Evolutionary conservation across 2,329 filamentous ascomycete species (phyloP), one percentile per base, ranked within the genome.

Genomic region (Scortechinia acanthostroma): DNA sequence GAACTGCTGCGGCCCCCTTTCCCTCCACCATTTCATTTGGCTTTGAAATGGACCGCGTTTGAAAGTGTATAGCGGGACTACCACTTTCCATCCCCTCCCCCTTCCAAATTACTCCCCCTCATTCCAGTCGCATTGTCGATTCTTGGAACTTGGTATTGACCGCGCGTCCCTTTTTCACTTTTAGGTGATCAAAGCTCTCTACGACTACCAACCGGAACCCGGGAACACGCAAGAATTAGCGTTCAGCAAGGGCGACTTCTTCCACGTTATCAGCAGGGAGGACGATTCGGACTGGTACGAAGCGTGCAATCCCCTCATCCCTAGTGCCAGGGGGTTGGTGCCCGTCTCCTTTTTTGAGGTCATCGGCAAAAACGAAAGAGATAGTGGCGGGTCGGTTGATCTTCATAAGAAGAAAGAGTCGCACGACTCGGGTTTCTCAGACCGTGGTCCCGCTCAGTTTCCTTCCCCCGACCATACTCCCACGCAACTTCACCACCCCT

Each of bases 211-310:
- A 58, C 87, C 90, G 48, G 77, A 85, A 57, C 80, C 81, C 48
- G 68, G 69, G 45, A 40, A 10, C 20, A 10, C 35, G 6, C 85
- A 91, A 61, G 84, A 95, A 69, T 74, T 98, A 56, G 85, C 86
- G 61, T 98, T 98, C 67, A 89, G 84, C 52, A 87, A 89, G 61
- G 93, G 93, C 58, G 93, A 98, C 64, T 98, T 97, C 65, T 93
- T 98, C 63, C 91, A 97, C 70, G 93, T 98, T 52, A 91, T 97
- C 63, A 89, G 88, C 57, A 86, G 91, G 63, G 93, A 97, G 69
- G 85, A 96, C 72, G 91, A 97, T 62, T 70, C 73, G 33, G 89
- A 96, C 61, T 98, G 93, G 91, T 98, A 96, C 74, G 93, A 97
- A 68, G 93, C 91, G 46, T 97, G 90, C 74, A 98, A 98, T 61